phyloP scores from a whole-genome alignment of 768 basidiomycete genomes.

The Mycena kentingensis region DNA sequence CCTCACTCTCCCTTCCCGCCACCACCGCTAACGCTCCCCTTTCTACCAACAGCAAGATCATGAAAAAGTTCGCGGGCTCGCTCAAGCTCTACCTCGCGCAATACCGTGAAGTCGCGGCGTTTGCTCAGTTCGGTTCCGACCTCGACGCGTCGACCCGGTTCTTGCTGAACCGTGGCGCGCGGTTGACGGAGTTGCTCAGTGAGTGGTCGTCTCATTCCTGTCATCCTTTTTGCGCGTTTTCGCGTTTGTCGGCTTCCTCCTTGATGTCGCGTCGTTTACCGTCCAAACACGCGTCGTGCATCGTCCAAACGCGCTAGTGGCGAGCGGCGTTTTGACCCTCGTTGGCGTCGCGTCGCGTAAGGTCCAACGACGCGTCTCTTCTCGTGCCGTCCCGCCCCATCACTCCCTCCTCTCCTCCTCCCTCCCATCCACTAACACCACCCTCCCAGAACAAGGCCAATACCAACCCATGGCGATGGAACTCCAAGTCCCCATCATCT shows the following conservation, averaged over 20 bases:
- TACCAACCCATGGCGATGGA: conserved; percentile 95
- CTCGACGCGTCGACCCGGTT: conserved; percentile 99
- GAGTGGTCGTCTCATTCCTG: conserved; percentile 32
- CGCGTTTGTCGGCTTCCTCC: no score
- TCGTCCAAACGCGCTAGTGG: no score
- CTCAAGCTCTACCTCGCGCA: conserved; percentile 99
- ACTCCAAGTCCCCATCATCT: conserved; percentile 97
- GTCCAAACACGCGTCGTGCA: no score
- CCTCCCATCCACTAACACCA: conserved; percentile 11
- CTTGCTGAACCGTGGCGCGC: conserved; percentile 96
- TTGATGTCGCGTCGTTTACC: no score
- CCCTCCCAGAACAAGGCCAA: conserved; percentile 87
- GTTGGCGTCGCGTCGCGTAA: no score
- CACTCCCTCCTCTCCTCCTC: neutral
- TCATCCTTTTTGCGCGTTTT: neutral
- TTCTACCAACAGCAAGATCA: conserved; percentile 73
- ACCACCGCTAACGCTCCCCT: no score
- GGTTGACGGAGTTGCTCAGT: conserved; percentile 96
- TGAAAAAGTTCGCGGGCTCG: conserved; percentile 99
- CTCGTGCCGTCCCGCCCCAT: neutral
- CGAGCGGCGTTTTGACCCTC: no score
- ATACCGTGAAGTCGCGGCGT: conserved; percentile 99
- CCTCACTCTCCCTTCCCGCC: no score
- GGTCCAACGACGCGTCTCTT: no score
- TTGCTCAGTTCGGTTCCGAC: conserved; percentile 99